phyloP scores from a whole-genome alignment of 2,329 filamentous ascomycete genomes.

The Colletotrichum musae region DNA sequence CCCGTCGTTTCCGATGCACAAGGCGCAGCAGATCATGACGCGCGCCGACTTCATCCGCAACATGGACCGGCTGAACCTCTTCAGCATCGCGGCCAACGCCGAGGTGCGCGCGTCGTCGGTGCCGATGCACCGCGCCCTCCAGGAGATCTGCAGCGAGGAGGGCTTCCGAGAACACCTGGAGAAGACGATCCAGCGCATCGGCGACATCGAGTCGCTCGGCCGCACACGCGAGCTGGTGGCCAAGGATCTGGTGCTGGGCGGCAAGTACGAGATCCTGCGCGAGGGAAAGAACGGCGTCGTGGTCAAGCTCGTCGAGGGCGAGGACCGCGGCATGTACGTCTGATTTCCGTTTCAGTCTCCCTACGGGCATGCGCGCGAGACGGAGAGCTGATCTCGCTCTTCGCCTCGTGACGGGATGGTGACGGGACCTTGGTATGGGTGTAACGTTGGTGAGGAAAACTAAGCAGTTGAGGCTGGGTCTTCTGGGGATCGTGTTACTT shows the following conservation, averaged over 20 bases:
- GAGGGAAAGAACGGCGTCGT: constrained; percentile 56
- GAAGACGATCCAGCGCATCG: constrained; percentile 76
- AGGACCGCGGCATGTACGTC: constrained; percentile 47
- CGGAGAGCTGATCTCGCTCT: neutral
- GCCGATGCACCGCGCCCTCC: constrained; percentile 95
- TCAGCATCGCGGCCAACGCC: constrained; percentile 90
- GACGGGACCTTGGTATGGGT: constrained; percentile 14
- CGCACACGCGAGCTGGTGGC: constrained; percentile 95
- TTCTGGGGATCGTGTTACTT: neutral
- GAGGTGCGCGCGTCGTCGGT: constrained; percentile 94
- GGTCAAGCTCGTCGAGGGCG: constrained; percentile 60
- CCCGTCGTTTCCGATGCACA: constrained; percentile 73
- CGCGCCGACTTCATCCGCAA: constrained; percentile 93
- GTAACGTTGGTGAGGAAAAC: neutral
- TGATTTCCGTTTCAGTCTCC: neutral
- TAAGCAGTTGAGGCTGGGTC: neutral
- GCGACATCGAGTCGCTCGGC: constrained; percentile 93
- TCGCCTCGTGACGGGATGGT: constrained; percentile 10
- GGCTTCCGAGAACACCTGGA: constrained; percentile 68
- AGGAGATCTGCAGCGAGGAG: constrained; percentile 79
- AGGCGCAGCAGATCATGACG: constrained; percentile 94
- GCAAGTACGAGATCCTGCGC: constrained; percentile 78
- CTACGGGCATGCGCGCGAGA: neutral
- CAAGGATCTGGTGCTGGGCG: constrained; percentile 91
- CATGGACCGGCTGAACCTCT: constrained; percentile 95